These are phyloP conservation scores for Sphaceloma murrayae DNA, from an alignment of 2,329 filamentous ascomycete species.

Conservation along the genomic window DNA sequence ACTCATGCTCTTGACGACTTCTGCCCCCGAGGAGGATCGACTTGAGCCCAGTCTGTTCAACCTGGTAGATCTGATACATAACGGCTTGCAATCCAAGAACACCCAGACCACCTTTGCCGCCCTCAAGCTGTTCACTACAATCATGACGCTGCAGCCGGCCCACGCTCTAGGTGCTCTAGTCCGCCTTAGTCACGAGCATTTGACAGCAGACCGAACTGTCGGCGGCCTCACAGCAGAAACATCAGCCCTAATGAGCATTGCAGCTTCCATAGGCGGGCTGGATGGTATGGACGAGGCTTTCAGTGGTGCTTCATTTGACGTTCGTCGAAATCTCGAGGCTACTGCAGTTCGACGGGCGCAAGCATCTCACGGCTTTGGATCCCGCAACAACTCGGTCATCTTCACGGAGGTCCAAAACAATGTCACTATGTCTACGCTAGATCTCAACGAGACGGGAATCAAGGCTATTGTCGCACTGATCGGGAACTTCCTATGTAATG, in stretches of 20 bases:
- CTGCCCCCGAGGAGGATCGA: conserved; percentile 63
- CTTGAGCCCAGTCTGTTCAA: conserved; percentile 86
- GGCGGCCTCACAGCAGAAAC: conserved; percentile 69
- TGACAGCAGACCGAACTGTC: conserved; percentile 48
- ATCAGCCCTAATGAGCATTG: conserved; percentile 59
- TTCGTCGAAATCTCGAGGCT: conserved; percentile 30
- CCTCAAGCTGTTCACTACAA: conserved; percentile 73
- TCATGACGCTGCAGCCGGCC: conserved; percentile 76
- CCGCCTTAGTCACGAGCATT: conserved; percentile 36
- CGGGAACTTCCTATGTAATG: conserved; percentile 76
- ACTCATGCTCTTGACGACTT: conserved; percentile 72
- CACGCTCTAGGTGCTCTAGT: conserved; percentile 74
- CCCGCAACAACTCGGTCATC: conserved; percentile 11
- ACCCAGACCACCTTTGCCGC: conserved; percentile 85
- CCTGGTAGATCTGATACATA: conserved; percentile 78
- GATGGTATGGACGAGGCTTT: conserved; percentile 65
- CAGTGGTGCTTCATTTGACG: conserved; percentile 61
- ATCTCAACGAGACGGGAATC: conserved; percentile 49
- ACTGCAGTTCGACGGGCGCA: conserved; percentile 19
- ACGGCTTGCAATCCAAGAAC: conserved; percentile 74
- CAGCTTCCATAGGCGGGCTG: conserved; percentile 57
- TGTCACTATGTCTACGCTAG: conserved; percentile 18
- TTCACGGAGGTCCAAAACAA: conserved; percentile 5
- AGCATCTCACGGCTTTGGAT: not conserved
- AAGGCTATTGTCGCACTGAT: conserved; percentile 50